Base-by-base conservation (phyloP, 345 rosid species). In the Citrus sinensis region DNA sequence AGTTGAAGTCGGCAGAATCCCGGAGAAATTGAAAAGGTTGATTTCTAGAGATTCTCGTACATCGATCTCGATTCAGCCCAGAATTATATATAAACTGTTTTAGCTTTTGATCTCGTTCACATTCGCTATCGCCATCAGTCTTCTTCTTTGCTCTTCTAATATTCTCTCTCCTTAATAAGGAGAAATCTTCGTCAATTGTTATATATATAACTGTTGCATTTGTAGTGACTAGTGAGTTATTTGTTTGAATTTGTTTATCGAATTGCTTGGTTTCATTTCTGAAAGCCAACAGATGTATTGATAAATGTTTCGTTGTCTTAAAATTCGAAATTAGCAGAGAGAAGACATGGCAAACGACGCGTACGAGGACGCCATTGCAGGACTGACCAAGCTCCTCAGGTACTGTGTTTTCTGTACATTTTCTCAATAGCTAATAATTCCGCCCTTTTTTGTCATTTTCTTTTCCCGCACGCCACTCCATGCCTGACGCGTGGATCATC, bases 371-470 rank as follows among this genome's bases (percentile, higher is more conserved):
- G 99, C 98, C 85, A 86, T 94, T 71, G 92, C 88, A 35, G 94
- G 82, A 81, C 90, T 97, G 39, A 82, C 87, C 56, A 88, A 92
- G 87, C 94, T 97, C 77, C 90, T 96, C 87, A 89, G 97, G 98
- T 95, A 87, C 78, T 22, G 30, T 19, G 22, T 7, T 40, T 35
- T 71, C 22, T 39, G 63, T 22, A 4, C 19, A 46, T 59, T 55
- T 74, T 71, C 54, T 9, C 13, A 46, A 13, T 2, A 30, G 7
- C 5, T 56, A 30, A 37, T 56, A 30, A 37, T 67, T 37, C 22
- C 16, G 30, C 71, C 55, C 30, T 22, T 27, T 62, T 27, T 25
- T 70, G 65, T 76, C 20, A 1, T 60, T 60, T 25, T 67, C 32
- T 32, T 24, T 67, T 22, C 5, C 6, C 42, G 46, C 63, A 30